Evolutionary conservation across 805 yeast genomes (phyloP), one percentile per base, ranked within the genome.

Genomic region (Monosporozyma siamensis): DNA sequence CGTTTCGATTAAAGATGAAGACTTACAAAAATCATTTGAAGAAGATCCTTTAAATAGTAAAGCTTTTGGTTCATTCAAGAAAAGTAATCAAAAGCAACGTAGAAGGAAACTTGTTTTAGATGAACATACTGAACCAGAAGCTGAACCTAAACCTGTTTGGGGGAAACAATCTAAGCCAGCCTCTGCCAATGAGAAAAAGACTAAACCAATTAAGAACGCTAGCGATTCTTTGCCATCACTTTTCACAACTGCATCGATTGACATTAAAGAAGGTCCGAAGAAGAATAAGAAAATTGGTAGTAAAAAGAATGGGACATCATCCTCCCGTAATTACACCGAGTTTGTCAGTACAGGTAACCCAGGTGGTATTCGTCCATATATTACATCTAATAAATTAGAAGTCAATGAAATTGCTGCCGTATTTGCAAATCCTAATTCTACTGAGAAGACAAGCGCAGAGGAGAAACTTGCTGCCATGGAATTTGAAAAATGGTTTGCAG

Each of bases 401-500:
- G 39, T 32, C 9, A 48, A 48, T 27, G 45, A 45, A 37, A 48
- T 47, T 18, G 34, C 45, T 4, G 27, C 40, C 6, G 36, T 41
- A 4, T 47, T 42, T 30, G 46, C 44, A 9, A 41, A 43, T 27
- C 31, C 38, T 17, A 25, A 38, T 8, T 17, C 46, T 0, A 27
- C 24, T 8, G 24, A 34, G 3, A 29, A n/a, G 10, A 39, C 44
- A n/a, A 27, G 45, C 4, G 21, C 84, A 34, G 78, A 75, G 37
- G 95, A 88, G 44, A 73, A 82, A 37, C 81, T 80, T 55, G 80
- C 80, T 49, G 95, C 88, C 48, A 85, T 84, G 54, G 87, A 80
- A 55, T 88, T 88, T 66, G 88, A 80, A 23, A 72, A 66, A 46
- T 88, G 96, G 96, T 88, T 95, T 89, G 82, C 75, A 29, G 78